These are phyloP conservation scores for Sechiopsis laciniata DNA, from an alignment of 306 rosid genomes.

Conservation along the genomic window DNA sequence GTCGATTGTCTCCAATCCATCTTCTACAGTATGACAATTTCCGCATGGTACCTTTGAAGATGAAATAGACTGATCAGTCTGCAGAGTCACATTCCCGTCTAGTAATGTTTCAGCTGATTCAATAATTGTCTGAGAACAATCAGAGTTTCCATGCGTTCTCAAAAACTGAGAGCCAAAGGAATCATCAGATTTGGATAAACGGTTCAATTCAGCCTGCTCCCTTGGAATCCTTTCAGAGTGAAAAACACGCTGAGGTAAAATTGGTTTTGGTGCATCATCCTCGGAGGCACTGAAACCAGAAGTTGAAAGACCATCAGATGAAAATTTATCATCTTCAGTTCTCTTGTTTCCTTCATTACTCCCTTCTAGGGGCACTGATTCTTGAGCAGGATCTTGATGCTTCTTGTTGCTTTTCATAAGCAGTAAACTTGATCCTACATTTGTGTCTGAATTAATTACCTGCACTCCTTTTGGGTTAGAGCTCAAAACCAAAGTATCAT, in stretches of 20 bases:
- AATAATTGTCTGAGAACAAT: slow-evolving; percentile 29
- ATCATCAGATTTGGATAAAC: slow-evolving; percentile 55
- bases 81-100: slow-evolving; percentile 31
- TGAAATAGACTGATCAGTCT: slow-evolving; percentile 28
- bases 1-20: slow-evolving; percentile 28
- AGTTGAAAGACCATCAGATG: slow-evolving; percentile 21
- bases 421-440: slow-evolving; percentile 26
- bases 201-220: slow-evolving; percentile 54
- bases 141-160: slow-evolving; percentile 37
- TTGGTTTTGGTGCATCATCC: slow-evolving; percentile 36
- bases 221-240: slow-evolving; percentile 53
- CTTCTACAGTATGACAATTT: slow-evolving; percentile 30
- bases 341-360: slow-evolving; percentile 25
- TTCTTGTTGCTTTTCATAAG: slow-evolving; percentile 30
- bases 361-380: slow-evolving; percentile 25
- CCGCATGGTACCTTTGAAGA: slow-evolving; percentile 28
- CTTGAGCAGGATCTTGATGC: slow-evolving; percentile 31
- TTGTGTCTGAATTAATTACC: slow-evolving; percentile 26
- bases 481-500: slow-evolving; percentile 25
- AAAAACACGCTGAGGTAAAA: slow-evolving; percentile 41
- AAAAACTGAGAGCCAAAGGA: slow-evolving; percentile 47
- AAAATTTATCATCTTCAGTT: slow-evolving; percentile 26
- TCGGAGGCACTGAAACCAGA: slow-evolving; percentile 34
- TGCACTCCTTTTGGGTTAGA: slow-evolving; percentile 28
- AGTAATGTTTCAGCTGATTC: slow-evolving; percentile 37